A percentile compares a stretch with the other conserved stretches of the same genome.
These are phyloP conservation scores for Cupressus sempervirens DNA, from an alignment of 75 land plant species.

Conservation along the genomic window DNA sequence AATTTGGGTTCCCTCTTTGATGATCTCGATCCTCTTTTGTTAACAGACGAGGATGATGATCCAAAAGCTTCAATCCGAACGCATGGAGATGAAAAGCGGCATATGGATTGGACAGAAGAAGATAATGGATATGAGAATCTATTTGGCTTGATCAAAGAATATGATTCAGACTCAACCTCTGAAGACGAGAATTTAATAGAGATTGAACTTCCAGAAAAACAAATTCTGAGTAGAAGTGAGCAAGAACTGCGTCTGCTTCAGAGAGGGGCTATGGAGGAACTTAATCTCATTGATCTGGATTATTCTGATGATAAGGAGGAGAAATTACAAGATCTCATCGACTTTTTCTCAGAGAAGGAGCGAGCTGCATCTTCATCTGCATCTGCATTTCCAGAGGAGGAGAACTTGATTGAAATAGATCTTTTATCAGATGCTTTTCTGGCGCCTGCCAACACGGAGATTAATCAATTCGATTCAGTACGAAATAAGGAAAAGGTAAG, in stretches of 20 bases:
- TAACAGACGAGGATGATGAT: background rate
- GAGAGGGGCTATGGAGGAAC: background rate
- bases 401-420: slow-evolving; percentile 13
- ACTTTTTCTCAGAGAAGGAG: background rate
- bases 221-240: background rate
- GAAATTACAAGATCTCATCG: background rate
- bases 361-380: slow-evolving; percentile 6
- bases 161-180: background rate
- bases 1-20: background rate
- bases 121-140: background rate
- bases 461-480: background rate
- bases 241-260: background rate
- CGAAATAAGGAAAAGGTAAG: background rate
- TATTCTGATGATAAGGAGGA: background rate
- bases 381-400: slow-evolving; percentile 4
- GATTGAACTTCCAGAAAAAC: background rate
- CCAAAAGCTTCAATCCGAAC: background rate
- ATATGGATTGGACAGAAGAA: background rate
- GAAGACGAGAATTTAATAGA: slow-evolving; percentile 8
- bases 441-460: background rate
- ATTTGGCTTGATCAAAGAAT: background rate
- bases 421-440: background rate
- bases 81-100: background rate
- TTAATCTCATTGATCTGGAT: slow-evolving; percentile 12
- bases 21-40: background rate